Base-by-base conservation (phyloP, 176 grass and related monocot species). In the Paspalum vaginatum region DNA sequence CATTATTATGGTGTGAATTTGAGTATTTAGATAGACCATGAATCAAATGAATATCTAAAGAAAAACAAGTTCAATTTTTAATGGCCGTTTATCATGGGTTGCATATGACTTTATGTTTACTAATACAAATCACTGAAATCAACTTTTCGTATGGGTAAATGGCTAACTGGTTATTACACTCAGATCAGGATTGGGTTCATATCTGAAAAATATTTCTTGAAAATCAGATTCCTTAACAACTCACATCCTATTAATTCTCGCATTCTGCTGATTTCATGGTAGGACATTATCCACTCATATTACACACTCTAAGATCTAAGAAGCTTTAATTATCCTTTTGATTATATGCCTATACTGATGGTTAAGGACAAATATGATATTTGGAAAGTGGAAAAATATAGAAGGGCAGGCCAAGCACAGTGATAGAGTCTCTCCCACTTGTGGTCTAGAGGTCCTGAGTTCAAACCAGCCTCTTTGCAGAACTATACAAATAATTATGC, bases 241-340 rank as follows among this genome's bases (percentile, higher is more conserved):
- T n/a, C n/a, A 10, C 6, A 61, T 81, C 55, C 8, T 25, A 61
- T 72, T 61, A 47, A 32, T 32, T 32, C 32, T 32, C 32, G 3
- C 18, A 82, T 81, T 38, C 14, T 61, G 78, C 45, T 38, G 46
- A 50, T 76, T 21, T 24, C 16, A 68, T 60, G 25, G 48, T 63
- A 65, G 20, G 47, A 58, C 57, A 65, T 14, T 72, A 58, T 83
- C 13, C 6, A 0, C 55, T 27, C 55, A 7, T 77, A 63, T 52
- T 32, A 69, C n/a, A 82, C 3, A 32, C n/a, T 3, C 7, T 61
- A 49, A 53, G 32, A 54, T 68, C 60, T 74, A 57, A 67, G 4
- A 20, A 50, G 8, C 13, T 65, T 42, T 58, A 65, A 42, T 48
- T 27, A 60, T 21, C 9, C 16, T 5, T 39, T 20, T 37, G 12